Conservation (phyloP, 257 asterid genomes). For the Mentha longifolia region DNA sequence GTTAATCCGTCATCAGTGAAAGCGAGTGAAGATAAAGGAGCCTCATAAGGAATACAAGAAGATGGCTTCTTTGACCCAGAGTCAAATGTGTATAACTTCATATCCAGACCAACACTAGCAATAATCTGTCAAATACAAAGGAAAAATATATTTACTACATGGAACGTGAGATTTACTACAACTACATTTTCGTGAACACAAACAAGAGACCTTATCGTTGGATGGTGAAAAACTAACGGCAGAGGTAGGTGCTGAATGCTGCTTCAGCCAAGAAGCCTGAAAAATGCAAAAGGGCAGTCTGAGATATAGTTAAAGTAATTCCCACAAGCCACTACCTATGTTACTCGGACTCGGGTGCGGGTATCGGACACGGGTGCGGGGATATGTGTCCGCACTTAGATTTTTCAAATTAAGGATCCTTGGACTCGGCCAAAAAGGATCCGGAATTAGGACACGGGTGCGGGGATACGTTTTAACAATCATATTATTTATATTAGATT, state of each 20-base stretch:
- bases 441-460: too few species aligned
- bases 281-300: constrained; percentile 33
- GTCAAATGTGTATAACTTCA: constrained; percentile 91
- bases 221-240: constrained; percentile 95
- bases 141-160: constrained; percentile 9
- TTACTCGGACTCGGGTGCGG: too few species aligned
- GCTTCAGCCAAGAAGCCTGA: constrained; percentile 95
- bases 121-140: constrained; percentile 64
- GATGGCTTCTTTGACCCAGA: constrained; percentile 83
- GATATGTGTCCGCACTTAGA: too few species aligned
- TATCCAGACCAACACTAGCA: constrained; percentile 97
- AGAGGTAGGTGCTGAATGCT: constrained; percentile 97
- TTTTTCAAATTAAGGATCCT: too few species aligned
- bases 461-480: too few species aligned
- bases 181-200: constrained; percentile 24
- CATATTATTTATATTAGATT: too few species aligned
- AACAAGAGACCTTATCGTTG: constrained; percentile 83
- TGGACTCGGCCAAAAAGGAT: too few species aligned
- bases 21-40: constrained; percentile 91
- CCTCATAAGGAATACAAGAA: constrained; percentile 85
- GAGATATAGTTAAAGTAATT: constrained; percentile 10
- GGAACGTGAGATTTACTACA: constrained; percentile 23
- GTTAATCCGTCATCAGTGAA: constrained; percentile 91
- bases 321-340: constrained; percentile 3
- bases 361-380: too few species aligned